Evolutionary conservation across 805 yeast species (phyloP).

Genomic region (Ogataea methanolica): DNA sequence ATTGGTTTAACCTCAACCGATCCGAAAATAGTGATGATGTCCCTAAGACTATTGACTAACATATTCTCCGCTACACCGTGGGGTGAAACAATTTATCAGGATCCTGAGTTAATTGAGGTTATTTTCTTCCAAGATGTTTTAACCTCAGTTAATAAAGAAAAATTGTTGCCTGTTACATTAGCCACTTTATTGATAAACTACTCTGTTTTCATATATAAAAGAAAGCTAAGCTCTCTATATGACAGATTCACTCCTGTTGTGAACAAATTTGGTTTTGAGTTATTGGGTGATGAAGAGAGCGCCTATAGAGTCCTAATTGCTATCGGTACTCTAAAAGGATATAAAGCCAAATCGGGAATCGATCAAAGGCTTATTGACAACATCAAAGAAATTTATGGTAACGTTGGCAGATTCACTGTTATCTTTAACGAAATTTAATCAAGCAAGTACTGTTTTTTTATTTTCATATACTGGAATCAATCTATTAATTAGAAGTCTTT

Average conservation of each 20-base stretch:
- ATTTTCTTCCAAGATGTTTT: constrained; percentile 28
- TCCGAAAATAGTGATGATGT: constrained; percentile 45
- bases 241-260: constrained; percentile 22
- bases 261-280: constrained; percentile 10
- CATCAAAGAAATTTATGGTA: constrained; percentile 5
- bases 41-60: constrained; percentile 54
- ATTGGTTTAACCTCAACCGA: constrained; percentile 33
- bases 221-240: constrained; percentile 25
- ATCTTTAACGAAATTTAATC: constrained; percentile 18
- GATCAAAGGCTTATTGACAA: constrained; percentile 7
- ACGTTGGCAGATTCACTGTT: constrained; percentile 16
- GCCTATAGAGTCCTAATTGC: constrained; percentile 61
- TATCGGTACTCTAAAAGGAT: constrained; percentile 51
- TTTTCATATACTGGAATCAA: too few species aligned
- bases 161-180: constrained; percentile 31
- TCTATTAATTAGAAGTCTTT: too few species aligned
- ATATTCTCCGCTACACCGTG: constrained; percentile 41
- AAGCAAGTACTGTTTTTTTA: background rate
- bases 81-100: constrained; percentile 43
- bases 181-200: constrained; percentile 50
- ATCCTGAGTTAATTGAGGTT: constrained; percentile 35
- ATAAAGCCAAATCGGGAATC: constrained; percentile 3
- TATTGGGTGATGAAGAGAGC: constrained; percentile 50
- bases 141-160: constrained; percentile 21
- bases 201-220: constrained; percentile 33